Conservation (phyloP, 2,329 filamentous ascomycete genomes). For the Arthroderma sp. region DNA sequence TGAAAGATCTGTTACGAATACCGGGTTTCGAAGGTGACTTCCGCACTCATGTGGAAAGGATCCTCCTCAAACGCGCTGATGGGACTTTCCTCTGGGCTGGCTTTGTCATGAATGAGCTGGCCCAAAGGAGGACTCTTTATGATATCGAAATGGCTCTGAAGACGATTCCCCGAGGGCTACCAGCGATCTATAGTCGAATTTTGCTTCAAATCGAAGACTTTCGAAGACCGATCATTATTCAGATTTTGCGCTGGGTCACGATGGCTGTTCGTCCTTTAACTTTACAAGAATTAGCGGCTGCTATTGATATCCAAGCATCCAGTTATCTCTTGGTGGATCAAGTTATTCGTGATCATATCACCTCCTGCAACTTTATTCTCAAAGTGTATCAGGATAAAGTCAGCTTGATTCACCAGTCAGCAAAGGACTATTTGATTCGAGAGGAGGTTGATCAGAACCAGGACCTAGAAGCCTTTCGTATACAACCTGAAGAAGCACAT, state of each 20-base stretch:
- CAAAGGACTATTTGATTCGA: conserved; percentile 17
- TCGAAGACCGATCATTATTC: conserved; percentile 8
- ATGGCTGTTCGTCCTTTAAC: conserved; percentile 17
- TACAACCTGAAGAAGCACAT: too few relatives aligned
- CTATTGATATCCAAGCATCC: conserved; percentile 6
- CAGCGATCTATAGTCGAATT: conserved; percentile 18
- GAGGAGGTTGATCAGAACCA: conserved; percentile 4
- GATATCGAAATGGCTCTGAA: neutral
- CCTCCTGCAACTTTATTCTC: conserved; percentile 13
- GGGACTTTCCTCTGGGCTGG: conserved; percentile 24
- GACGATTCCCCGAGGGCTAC: conserved; percentile 13
- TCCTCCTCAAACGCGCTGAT: conserved; percentile 14
- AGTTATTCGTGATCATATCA: conserved; percentile 11
- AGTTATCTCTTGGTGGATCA: neutral
- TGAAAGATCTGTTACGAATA: conserved; percentile 9
- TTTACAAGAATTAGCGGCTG: conserved; percentile 14
- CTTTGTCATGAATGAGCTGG: conserved; percentile 14
- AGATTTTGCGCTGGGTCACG: conserved; percentile 18
- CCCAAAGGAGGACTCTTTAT: conserved; percentile 6
- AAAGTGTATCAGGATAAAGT: conserved; percentile 14
- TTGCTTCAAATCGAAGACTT: conserved; percentile 14
- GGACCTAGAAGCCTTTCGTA: too few relatives aligned
- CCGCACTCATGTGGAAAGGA: conserved; percentile 7
- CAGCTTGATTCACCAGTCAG: conserved; percentile 19
- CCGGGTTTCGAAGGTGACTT: conserved; percentile 1